Conservation (phyloP, 441 rosid genomes). For the Populus tomentosa region DNA sequence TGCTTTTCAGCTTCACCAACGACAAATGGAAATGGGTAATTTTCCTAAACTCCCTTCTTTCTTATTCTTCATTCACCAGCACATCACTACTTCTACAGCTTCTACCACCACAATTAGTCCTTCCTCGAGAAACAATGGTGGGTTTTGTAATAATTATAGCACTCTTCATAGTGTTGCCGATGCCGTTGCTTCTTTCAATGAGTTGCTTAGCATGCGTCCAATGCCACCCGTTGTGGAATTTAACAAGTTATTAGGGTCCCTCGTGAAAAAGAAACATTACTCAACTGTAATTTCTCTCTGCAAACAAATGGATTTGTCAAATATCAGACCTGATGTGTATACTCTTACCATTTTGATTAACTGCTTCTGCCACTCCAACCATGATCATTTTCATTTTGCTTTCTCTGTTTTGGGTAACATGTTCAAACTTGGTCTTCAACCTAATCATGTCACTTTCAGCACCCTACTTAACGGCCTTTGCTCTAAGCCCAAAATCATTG, state of each 20-base stretch:
- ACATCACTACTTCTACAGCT: neutral
- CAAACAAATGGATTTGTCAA: neutral
- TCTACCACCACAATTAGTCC: neutral
- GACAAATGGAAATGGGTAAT: neutral
- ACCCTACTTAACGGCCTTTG: neutral
- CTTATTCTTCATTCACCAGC: neutral
- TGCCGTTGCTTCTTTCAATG: neutral
- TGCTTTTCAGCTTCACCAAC: neutral
- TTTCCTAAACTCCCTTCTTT: neutral
- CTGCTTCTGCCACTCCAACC: neutral
- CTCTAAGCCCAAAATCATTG: neutral
- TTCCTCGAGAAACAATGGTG: neutral
- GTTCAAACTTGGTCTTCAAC: neutral
- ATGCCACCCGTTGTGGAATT: neutral
- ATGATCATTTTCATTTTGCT: neutral
- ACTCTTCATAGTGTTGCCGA: neutral
- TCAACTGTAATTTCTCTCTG: neutral
- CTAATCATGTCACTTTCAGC: neutral
- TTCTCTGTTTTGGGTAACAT: constrained; percentile 4
- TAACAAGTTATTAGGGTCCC: neutral
- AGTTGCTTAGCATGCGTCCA: neutral
- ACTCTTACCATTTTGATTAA: neutral
- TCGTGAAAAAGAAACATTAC: neutral
- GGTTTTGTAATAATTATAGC: neutral
- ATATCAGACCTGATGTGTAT: neutral